Evolutionary conservation across 495 filamentous ascomycete species (phyloP), one percentile per base, ranked within the genome.

Genomic region (Astrothelium subdiscretum): DNA sequence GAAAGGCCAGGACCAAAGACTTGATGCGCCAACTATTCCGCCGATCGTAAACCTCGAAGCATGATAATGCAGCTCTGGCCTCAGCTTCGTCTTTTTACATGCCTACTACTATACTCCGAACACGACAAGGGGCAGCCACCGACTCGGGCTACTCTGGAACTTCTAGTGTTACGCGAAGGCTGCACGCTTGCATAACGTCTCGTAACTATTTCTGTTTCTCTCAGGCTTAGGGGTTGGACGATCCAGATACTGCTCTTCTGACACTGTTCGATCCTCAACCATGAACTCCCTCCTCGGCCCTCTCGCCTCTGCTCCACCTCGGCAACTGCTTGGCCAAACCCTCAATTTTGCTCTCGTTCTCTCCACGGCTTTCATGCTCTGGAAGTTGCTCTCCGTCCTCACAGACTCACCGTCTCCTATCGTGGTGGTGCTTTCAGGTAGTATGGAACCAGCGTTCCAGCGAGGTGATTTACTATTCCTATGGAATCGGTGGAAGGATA

Each of bases 401-500:
- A 84, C 91, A 43, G 85, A 94, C 66, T 95, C 89, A 2, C 90
- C 90, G 35, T 92, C 87, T 0, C 94, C 94, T 5, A 97, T 97
- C 67, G 94, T 97, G 63, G 94, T 97, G 44, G 94, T 98, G 1
- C 80, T 97, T 15, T 94, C 89, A 1, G 94, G 94, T 2, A 89
- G 84, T 58, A 98, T 97, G 94, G 94, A 98, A 68, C 94, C 94
- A 0, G 94, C 95, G 3, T 97, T 98, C 75, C 92, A 97, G 71
- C 81, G 94, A 62, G 94, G 94, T 38, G 94, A 98, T 74, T 77
- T 98, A 2, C 79, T 98, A 11, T 89, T 97, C 68, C 77, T 98
- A 12, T 97, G 92, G 92, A 97, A 97, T 72, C 81, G 94, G 38
- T 88, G 90, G 66, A 71, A 86, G 71, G 83, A 88, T 66, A 88